phyloP scores from a whole-genome alignment of 257 asterid species.

The Lithospermum erythrorhizon region DNA sequence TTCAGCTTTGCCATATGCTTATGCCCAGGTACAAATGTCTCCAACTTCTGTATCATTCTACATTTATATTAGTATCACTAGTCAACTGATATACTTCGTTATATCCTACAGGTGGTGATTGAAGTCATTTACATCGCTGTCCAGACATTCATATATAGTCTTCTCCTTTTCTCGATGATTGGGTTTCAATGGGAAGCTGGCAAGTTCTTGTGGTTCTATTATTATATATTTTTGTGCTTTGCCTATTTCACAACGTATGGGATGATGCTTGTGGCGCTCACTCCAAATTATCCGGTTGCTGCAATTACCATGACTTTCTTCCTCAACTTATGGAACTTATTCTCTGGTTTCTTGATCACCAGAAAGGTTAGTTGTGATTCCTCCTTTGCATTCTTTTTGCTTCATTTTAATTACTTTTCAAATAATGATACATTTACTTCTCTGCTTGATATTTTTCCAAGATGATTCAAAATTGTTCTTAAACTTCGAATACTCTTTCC shows the following conservation, averaged over 20 bases:
- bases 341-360: conserved; percentile 40
- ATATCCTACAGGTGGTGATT: conserved; percentile 32
- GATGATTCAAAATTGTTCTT: too few relatives aligned
- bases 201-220: conserved; percentile 41
- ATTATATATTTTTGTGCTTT: conserved; percentile 32
- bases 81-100: neutral
- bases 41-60: neutral
- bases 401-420: too few relatives aligned
- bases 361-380: conserved; percentile 19
- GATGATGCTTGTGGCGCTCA: conserved; percentile 52
- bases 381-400: too few relatives aligned
- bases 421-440: too few relatives aligned
- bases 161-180: conserved; percentile 43
- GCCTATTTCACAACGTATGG: conserved; percentile 38
- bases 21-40: conserved; percentile 14
- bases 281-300: conserved; percentile 35
- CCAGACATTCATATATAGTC: conserved; percentile 26
- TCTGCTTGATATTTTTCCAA: too few relatives aligned
- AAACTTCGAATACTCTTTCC: too few relatives aligned
- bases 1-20: conserved; percentile 27
- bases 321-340: conserved; percentile 44
- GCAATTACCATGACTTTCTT: conserved; percentile 27
- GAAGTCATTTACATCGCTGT: conserved; percentile 33
- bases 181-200: conserved; percentile 35
- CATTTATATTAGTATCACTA: too few relatives aligned